Base-by-base conservation (phyloP, 164 flowering plant genomes). In the Liriodendron chinense region DNA sequence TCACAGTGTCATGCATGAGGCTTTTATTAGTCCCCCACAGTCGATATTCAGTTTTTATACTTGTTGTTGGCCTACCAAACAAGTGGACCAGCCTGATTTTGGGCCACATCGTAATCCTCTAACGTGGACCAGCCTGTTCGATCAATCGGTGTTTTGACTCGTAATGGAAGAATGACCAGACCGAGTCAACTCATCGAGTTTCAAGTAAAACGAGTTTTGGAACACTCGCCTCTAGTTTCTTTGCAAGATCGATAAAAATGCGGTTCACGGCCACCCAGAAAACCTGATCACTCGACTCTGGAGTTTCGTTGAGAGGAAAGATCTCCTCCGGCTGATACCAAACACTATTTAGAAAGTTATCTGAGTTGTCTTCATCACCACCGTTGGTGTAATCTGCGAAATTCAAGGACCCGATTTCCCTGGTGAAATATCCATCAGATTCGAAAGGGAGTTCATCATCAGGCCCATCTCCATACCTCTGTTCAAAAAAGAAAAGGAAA, bases 241-340 rank as follows among this genome's bases (percentile, higher is more conserved):
- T 49, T 16, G 82, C 77, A 50, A 77, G 25, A 62, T 47, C 49
- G 48, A 71, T 77, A 59, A 74, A 72, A 16, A 71, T 63, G 0
- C 23, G 56, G 64, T 89, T 73, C 1, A 90, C 93, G 7, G 91
- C 88, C 23, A 91, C 80, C 94, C 93, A 93, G 77, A 91, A 91
- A 49, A 86, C 85, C 72, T 90, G 92, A 25, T 91, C 84, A 65
- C 93, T 81, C 1, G 59, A 82, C 81, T 93, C 97, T 23, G 95
- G 93, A 48, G 56, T 74, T 53, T 93, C 94, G 65, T 83, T 62
- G 1, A 83, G 76, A 0, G 90, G 92, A 74, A 89, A 93, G 1
- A 91, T 79, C 63, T 91, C 93, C 79, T 93, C 96, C 0, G 93
- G 90, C 72, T 93, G 97, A 72, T 80, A 89, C 97, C 97, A 91